A percentile compares a stretch with the other conserved stretches of the same genome.
phyloP scores from a whole-genome alignment of 2,329 filamentous ascomycete genomes.

The Microsporum ferrugineum region DNA sequence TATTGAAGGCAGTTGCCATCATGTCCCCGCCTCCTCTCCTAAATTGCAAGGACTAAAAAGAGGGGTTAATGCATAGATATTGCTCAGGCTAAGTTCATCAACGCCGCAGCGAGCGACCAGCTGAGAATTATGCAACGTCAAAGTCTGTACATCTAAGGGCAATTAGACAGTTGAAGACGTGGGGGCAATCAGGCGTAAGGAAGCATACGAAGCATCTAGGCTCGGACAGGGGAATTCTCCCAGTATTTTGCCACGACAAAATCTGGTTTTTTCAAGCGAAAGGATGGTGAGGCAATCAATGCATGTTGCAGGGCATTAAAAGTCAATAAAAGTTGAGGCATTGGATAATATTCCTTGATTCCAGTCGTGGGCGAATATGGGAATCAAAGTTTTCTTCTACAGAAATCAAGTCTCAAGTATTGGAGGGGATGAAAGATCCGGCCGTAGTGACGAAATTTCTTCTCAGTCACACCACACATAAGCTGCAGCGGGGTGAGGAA shows the following conservation, averaged over 20 bases:
- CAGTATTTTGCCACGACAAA: constrained; percentile 9
- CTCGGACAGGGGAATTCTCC: constrained; percentile 1
- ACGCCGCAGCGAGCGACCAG: constrained; percentile 7
- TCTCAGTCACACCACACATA: background rate
- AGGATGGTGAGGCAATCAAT: background rate
- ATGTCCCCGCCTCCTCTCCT: background rate
- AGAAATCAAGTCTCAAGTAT: background rate
- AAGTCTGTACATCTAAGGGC: constrained; percentile 7
- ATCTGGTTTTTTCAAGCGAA: constrained; percentile 6
- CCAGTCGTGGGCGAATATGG: background rate
- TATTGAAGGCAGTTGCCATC: background rate
- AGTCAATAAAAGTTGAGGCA: background rate
- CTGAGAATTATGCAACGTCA: constrained; percentile 4
- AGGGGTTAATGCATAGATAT: constrained; percentile 5
- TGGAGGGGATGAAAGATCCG: background rate
- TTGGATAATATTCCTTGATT: background rate
- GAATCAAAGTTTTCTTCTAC: background rate
- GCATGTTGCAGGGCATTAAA: background rate
- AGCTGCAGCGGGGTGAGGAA: background rate
- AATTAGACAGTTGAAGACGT: background rate
- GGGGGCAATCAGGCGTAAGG: background rate
- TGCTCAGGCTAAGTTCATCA: background rate
- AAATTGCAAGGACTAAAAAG: background rate
- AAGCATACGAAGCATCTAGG: background rate
- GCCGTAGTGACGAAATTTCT: background rate